Conservation (phyloP, 768 basidiomycete genomes). For the Boletus reticulatus region DNA sequence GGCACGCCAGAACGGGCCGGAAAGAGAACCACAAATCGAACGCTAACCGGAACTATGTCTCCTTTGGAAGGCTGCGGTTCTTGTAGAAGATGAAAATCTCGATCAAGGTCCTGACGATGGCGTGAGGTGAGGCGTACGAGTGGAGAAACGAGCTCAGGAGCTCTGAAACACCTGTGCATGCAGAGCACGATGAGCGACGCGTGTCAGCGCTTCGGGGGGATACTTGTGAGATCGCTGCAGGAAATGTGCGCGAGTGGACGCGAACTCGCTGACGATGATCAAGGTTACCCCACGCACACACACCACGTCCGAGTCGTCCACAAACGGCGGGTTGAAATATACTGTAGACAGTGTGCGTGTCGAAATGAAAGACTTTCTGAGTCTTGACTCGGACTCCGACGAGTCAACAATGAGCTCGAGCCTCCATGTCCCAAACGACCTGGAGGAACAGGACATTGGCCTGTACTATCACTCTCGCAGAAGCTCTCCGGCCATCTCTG, state of each 20-base stretch:
- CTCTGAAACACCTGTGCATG: constrained; percentile 66
- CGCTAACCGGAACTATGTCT: constrained; percentile 73
- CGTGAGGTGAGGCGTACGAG: constrained; percentile 69
- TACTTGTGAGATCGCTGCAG: constrained; percentile 80
- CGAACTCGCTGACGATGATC: constrained; percentile 42
- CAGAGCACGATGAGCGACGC: neutral
- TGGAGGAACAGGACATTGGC: constrained; percentile 32
- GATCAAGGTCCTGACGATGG: constrained; percentile 12
- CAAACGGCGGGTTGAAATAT: constrained; percentile 56
- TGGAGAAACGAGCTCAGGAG: constrained; percentile 72
- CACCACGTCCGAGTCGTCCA: constrained; percentile 13
- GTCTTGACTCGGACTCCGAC: too few relatives aligned
- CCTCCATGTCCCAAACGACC: constrained; percentile 8
- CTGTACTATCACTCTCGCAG: constrained; percentile 22
- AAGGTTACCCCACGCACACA: constrained; percentile 58
- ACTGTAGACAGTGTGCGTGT: constrained; percentile 39
- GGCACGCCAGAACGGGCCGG: constrained; percentile 46
- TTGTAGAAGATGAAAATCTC: constrained; percentile 73
- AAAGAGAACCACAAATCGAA: constrained; percentile 80
- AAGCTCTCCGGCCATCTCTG: constrained; percentile 24
- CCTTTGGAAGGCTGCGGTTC: constrained; percentile 68
- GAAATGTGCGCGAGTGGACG: constrained; percentile 59
- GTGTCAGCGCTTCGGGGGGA: neutral
- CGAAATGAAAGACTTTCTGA: constrained; percentile 35
- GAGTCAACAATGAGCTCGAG: constrained; percentile 4